Conservation (phyloP, 352 stramenopile species). For the Globisporangium nunn region DNA sequence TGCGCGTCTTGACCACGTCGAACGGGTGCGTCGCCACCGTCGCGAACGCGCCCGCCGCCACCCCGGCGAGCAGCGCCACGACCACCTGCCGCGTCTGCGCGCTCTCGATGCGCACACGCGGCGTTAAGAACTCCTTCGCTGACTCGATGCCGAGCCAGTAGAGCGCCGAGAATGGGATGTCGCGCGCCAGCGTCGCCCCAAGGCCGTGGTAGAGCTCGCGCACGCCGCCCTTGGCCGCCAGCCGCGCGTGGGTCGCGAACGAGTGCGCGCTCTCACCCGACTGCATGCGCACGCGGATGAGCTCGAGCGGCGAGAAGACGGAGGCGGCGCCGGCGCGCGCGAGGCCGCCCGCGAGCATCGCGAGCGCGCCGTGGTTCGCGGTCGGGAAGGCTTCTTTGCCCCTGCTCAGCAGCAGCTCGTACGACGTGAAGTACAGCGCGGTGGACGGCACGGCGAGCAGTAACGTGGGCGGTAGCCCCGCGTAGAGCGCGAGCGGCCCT, state of each 20-base stretch:
- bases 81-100: constrained; percentile 24
- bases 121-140: constrained; percentile 45
- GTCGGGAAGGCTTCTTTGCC: constrained; percentile 31
- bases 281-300: constrained; percentile 86
- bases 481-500: constrained; percentile 59
- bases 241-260: constrained; percentile 37
- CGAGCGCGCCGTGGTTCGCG: constrained; percentile 29
- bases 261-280: constrained; percentile 42
- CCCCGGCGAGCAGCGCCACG: constrained; percentile 80
- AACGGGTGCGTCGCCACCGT: constrained; percentile 91
- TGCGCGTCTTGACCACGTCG: constrained; percentile 93
- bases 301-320: constrained; percentile 79
- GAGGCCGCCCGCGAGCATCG: constrained; percentile 40
- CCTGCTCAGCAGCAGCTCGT: constrained; percentile 68
- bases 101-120: constrained; percentile 21
- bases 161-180: constrained; percentile 93
- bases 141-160: constrained; percentile 92
- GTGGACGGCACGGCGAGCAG: constrained; percentile 91
- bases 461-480: constrained; percentile 84
- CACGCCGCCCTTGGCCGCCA: constrained; percentile 31
- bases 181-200: constrained; percentile 85
- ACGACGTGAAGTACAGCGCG: constrained; percentile 91
- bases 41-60: constrained; percentile 76
- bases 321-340: constrained; percentile 50
- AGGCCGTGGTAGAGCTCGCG: constrained; percentile 66